Conservation (phyloP, 805 yeast genomes). For the Lipomyces anomalus region DNA sequence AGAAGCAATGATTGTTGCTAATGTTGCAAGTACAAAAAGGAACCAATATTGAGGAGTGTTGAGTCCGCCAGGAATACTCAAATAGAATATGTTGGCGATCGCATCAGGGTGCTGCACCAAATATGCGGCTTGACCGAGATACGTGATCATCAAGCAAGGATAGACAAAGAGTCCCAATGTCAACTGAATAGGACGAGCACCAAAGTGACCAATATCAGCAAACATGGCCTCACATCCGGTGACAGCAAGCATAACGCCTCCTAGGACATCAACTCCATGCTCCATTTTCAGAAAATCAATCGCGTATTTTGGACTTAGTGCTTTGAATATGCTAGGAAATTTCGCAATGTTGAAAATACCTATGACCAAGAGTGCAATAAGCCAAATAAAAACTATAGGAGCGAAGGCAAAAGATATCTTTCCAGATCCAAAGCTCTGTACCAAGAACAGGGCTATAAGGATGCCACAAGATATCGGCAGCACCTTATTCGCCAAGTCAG, state of each 20-base stretch:
- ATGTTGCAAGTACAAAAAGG: constrained; percentile 45
- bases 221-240: constrained; percentile 64
- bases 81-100: constrained; percentile 42
- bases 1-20: constrained; percentile 54
- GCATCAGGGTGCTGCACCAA: constrained; percentile 39
- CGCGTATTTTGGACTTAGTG: constrained; percentile 50
- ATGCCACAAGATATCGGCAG: constrained; percentile 46
- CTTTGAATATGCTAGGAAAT: constrained; percentile 42
- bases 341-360: constrained; percentile 44
- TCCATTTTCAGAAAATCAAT: constrained; percentile 37
- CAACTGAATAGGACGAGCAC: constrained; percentile 45
- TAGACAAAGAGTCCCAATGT: constrained; percentile 45
- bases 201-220: constrained; percentile 57
- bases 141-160: constrained; percentile 47
- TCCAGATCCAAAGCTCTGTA: constrained; percentile 48
- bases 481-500: constrained; percentile 40
- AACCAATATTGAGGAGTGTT: constrained; percentile 46
- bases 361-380: constrained; percentile 39
- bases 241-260: constrained; percentile 49
- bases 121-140: constrained; percentile 56
- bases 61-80: constrained; percentile 47
- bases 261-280: constrained; percentile 37
- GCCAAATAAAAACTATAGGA: constrained; percentile 51
- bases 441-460: constrained; percentile 41
- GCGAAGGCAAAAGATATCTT: constrained; percentile 47